Conservation (phyloP, 495 filamentous ascomycete species). For the Terfezia claveryi region DNA sequence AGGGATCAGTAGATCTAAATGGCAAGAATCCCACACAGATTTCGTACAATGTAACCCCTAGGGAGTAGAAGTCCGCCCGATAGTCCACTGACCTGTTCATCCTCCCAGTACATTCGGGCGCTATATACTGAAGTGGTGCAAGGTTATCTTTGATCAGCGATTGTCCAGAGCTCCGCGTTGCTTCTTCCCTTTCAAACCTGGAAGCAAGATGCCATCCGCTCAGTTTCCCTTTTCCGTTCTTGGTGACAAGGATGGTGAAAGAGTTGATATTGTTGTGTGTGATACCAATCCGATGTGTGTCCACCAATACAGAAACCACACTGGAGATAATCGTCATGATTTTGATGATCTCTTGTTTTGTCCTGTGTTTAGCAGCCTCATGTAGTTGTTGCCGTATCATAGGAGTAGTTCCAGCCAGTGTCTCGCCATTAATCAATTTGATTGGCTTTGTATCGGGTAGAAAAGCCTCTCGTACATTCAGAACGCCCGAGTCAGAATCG, state of each 20-base stretch:
- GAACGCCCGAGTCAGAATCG: constrained; percentile 7
- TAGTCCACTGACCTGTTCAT: constrained; percentile 20
- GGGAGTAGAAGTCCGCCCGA: constrained; percentile 18
- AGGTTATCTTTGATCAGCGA: constrained; percentile 18
- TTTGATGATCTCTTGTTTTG: constrained; percentile 17
- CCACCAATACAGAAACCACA: constrained; percentile 15
- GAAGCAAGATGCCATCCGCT: constrained; percentile 19
- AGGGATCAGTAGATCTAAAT: constrained; percentile 15
- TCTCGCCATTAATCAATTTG: constrained; percentile 5
- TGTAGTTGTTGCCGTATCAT: constrained; percentile 2
- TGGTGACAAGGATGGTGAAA: constrained; percentile 12
- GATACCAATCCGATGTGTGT: constrained; percentile 14
- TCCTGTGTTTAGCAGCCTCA: constrained; percentile 13
- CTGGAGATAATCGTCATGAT: constrained; percentile 18
- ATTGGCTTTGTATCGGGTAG: constrained; percentile 7
- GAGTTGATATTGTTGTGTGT: constrained; percentile 19
- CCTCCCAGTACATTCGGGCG: constrained; percentile 17
- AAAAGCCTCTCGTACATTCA: constrained; percentile 15
- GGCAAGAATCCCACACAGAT: constrained; percentile 18
- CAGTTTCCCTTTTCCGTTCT: constrained; percentile 13
- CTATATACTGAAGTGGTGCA: constrained; percentile 18
- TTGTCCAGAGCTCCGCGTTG: constrained; percentile 11
- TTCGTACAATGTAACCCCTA: constrained; percentile 17
- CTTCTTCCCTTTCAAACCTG: constrained; percentile 16
- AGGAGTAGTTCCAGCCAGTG: neutral